Base-by-base conservation (phyloP, 2,329 filamentous ascomycete species). In the Trichophyton mentagrophytes region DNA sequence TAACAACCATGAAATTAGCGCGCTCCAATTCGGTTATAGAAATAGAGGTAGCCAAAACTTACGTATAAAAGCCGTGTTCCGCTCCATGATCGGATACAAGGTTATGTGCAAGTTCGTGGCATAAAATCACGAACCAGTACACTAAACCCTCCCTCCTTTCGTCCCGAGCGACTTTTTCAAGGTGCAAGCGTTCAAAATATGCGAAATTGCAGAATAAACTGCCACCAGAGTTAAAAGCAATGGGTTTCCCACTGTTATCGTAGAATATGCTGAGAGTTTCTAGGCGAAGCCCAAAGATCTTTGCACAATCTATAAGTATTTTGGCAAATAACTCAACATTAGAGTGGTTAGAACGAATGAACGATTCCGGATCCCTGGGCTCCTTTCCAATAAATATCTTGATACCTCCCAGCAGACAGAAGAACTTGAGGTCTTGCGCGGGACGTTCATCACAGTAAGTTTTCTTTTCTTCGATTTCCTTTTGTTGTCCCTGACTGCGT, bases 61-160 rank as follows among this genome's bases (percentile, higher is more conserved):
- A 73, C 68, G 69, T 92, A 70, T 93, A 95, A 70, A 86, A 95
- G 68, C 85, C 88, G 73, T 95, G 90, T 60, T 87, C 82, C 15
- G 87, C 79, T 68, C 86, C 87, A 72, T 97, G 92, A 64, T 84
- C 81, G 42, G 77, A 75, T 7, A 96, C 89, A 60, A 99, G 76
- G 71, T 99, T 99, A 75, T 99, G 93, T 61, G 93, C 91, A 72
- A 99, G 76, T 76, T 99, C 95, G 71, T 99, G 93, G 64, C 90
- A 95, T 63, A 96, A 73, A n/a, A 93, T 90, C 65, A 96, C 88
- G 83, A 88, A 96, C 92, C 92, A 97, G 79, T 91, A 95, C 0
- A 87, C 82, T 61, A 84, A 78, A 2, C 89, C 89, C 63, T 93
- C 87, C 3, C 83, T 79, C 70, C 78, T 84, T 57, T 65, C 66